phyloP scores from a whole-genome alignment of 768 basidiomycete genomes.

The Macrolepiota dolichaula region DNA sequence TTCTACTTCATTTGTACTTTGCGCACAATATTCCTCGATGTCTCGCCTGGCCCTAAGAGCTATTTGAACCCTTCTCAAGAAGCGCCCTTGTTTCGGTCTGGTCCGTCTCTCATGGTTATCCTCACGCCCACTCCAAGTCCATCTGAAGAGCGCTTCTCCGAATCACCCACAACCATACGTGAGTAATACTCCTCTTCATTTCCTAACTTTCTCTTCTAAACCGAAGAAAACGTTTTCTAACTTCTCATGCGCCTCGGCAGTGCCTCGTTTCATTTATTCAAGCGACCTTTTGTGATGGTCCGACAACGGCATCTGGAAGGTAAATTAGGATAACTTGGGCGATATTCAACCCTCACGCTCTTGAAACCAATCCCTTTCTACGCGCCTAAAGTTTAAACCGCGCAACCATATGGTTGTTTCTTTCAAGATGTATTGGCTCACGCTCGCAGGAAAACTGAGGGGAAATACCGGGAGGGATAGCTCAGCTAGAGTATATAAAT shows the following conservation, averaged over 20 bases:
- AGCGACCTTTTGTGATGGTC: not conserved
- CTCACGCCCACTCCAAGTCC: not conserved
- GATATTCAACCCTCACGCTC: not conserved
- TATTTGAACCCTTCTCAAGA: not conserved
- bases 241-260: not conserved
- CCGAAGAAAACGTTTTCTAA: not conserved
- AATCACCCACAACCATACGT: not conserved
- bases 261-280: not conserved
- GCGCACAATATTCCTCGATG: not conserved
- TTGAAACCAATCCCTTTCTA: not conserved
- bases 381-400: not conserved
- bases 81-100: not conserved
- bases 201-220: not conserved
- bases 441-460: not conserved
- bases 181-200: not conserved
- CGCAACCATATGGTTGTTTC: not conserved
- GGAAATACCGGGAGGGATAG: not conserved
- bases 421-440: not conserved
- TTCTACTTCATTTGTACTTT: no score
- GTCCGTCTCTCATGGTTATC: not conserved
- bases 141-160: not conserved
- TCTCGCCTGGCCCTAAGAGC: not conserved
- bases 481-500: not conserved
- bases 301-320: not conserved
- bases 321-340: not conserved